Evolutionary conservation across 73 alveolate species (phyloP).

Genomic region (Urostyla sp.): DNA sequence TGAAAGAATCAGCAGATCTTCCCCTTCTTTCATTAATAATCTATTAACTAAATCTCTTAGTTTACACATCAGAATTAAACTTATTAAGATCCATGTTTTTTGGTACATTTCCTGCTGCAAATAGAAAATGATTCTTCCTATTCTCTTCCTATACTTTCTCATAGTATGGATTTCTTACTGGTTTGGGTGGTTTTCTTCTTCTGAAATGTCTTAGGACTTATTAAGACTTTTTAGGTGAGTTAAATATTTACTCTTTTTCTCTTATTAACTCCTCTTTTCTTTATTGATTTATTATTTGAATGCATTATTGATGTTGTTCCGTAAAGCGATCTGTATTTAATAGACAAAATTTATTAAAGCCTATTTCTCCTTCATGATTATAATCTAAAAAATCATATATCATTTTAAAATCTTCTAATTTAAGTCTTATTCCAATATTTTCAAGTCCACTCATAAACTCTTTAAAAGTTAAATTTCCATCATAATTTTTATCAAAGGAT

Average conservation of each 20-base stretch:
- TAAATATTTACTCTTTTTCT: too few species aligned
- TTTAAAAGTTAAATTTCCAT: slow-evolving; percentile 50
- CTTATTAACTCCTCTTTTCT: not conserved
- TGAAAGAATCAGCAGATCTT: too few species aligned
- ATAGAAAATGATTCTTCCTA: not conserved
- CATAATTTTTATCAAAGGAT: slow-evolving; percentile 53
- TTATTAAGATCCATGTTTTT: slow-evolving; percentile 22
- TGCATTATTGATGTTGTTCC: slow-evolving; percentile 56
- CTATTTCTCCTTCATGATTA: slow-evolving; percentile 25
- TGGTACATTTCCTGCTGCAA: slow-evolving; percentile 25
- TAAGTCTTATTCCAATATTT: slow-evolving; percentile 52
- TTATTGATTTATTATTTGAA: not conserved
- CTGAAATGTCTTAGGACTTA: too few species aligned
- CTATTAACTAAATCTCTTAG: too few species aligned
- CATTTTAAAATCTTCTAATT: slow-evolving; percentile 27
- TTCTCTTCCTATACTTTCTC: not conserved
- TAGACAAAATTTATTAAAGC: slow-evolving; percentile 55
- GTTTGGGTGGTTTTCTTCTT: slow-evolving; percentile 40
- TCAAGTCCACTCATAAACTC: slow-evolving; percentile 63
- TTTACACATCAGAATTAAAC: slow-evolving; percentile 1
- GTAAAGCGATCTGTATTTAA: slow-evolving; percentile 49
- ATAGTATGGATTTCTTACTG: slow-evolving; percentile 36
- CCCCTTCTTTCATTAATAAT: too few species aligned
- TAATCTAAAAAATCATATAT: slow-evolving; percentile 49
- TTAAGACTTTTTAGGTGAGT: too few species aligned